A percentile compares a stretch with the other conserved stretches of the same genome.
phyloP scores from a whole-genome alignment of 495 filamentous ascomycete genomes.

The Penicillium simplicissimum region DNA sequence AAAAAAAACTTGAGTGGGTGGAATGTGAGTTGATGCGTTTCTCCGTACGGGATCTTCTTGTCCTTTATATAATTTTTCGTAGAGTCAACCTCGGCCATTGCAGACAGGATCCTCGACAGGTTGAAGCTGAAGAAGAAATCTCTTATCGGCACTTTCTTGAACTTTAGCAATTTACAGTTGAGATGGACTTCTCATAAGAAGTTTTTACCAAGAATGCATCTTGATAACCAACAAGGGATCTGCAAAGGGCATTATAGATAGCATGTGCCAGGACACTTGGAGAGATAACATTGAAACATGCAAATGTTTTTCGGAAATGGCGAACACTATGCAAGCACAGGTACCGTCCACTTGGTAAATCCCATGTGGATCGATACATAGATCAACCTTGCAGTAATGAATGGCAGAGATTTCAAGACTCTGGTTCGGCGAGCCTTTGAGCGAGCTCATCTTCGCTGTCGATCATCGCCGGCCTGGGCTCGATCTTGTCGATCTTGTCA shows the following conservation, averaged over 20 bases:
- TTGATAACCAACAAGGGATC: slow-evolving; percentile 3
- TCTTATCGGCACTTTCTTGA: not conserved
- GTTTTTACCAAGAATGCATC: not conserved
- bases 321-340: slow-evolving; percentile 7
- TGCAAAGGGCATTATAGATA: slow-evolving; percentile 22
- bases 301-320: not conserved
- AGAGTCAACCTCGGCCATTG: not conserved
- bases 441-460: slow-evolving; percentile 23
- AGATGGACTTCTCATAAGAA: not conserved
- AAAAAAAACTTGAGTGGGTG: slow-evolving; percentile 4
- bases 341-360: not conserved
- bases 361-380: too few relatives aligned
- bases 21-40: slow-evolving; percentile 3
- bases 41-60: slow-evolving; percentile 4
- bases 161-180: not conserved
- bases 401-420: slow-evolving; percentile 2
- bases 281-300: not conserved
- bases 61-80: slow-evolving; percentile 21
- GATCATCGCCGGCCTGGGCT: slow-evolving; percentile 18
- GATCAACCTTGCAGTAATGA: not conserved
- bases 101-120: not conserved
- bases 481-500: not conserved
- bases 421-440: slow-evolving; percentile 11
- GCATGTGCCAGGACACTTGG: not conserved
- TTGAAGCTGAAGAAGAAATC: not conserved